Base-by-base conservation (phyloP, 192 early-diverging fungal species). In the Coemansia sp. region DNA sequence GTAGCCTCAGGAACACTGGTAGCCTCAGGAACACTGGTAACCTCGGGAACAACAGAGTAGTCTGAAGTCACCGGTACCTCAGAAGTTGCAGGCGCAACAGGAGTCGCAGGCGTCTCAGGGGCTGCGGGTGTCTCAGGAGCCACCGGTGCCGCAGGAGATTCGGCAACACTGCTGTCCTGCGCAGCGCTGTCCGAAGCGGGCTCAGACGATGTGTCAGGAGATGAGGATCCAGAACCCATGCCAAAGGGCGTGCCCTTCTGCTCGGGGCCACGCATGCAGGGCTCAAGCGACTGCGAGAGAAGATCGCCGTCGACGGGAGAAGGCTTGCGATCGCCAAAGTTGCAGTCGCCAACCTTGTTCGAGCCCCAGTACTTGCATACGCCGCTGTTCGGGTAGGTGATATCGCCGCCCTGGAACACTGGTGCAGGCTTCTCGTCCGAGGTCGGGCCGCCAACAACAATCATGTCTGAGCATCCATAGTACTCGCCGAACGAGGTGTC, bases 361-460 rank as follows among this genome's bases (percentile, higher is more conserved):
- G 82, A 84, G 31, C 80, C 80, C 86, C 86, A 87, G 82, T 87
- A 87, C 69, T 85, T 85, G 81, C 86, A 87, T 53, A 77, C 72
- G 51, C 76, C 77, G 47, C 74, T 82, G 59, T 77, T 80, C 1
- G 86, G 86, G 35, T 87, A 78, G 21, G 77, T 63, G 52, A 72
- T 52, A 53, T 85, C 81, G 63, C 85, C 68, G 67, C 86, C 70
- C 70, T 73, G 57, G 75, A 85, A 85, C 54, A 67, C 48, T 22
- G 77, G 51, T 47, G 10, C 59, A 43, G 73, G 70, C 67, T 69
- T 54, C 51, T 67, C 38, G 54, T 41, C 25, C 4, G 76, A 54
- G 45, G 52, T 48, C 27, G 77, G 59, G 1, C 86, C 86, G 12
- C 86, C 86, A 31, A 73, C 57, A 29, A 87, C 77, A 29, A 75